A percentile compares a stretch with the other conserved stretches of the same genome.
These are phyloP conservation scores for Pichia sorboxylosa DNA, from an alignment of 1,139 yeast genomes.

Conservation along the genomic window DNA sequence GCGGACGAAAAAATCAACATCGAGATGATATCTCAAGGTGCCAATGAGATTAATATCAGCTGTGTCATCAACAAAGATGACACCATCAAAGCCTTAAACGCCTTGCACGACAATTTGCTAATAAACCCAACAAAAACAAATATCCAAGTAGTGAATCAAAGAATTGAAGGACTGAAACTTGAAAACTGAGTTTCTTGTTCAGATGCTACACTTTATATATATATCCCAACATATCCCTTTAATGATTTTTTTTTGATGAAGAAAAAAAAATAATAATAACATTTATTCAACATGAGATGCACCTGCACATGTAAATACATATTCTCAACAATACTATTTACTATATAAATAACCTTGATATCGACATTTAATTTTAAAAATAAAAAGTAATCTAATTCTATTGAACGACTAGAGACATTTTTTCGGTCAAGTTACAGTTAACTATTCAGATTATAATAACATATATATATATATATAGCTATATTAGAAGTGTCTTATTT, in stretches of 20 bases:
- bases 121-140: conserved; percentile 28
- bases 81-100: conserved; percentile 73
- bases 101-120: conserved; percentile 70
- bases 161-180: conserved; percentile 25
- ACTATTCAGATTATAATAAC: not conserved
- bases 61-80: conserved; percentile 84
- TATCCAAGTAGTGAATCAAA: conserved; percentile 19
- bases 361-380: no score
- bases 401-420: not conserved
- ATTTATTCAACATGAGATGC: no score
- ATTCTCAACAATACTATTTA: no score
- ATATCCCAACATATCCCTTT: no score
- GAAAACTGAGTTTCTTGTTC: no score
- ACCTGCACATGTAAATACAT: no score
- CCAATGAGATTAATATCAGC: conserved; percentile 91
- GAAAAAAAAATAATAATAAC: no score
- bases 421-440: not conserved
- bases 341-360: no score
- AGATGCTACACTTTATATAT: no score
- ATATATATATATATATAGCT: not conserved
- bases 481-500: no score
- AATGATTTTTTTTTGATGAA: no score
- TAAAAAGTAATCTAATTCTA: no score
- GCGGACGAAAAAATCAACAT: conserved; percentile 89
- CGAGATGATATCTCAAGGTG: conserved; percentile 97